These are phyloP conservation scores for Yamadazyma sp. DNA, from an alignment of 1,139 yeast genomes.

Conservation along the genomic window DNA sequence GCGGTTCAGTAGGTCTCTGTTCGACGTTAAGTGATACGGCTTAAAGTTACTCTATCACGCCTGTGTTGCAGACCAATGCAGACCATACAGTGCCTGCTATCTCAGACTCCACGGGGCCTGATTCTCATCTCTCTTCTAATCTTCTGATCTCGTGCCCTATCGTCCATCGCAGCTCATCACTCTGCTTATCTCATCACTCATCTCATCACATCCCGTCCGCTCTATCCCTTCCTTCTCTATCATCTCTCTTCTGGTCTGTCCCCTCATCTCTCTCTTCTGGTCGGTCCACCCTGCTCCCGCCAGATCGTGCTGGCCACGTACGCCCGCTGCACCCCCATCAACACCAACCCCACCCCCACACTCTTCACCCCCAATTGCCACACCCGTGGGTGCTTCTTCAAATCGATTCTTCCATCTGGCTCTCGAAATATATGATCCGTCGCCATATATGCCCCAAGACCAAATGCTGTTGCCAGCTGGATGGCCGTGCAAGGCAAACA, in stretches of 20 bases:
- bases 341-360: conserved; percentile 34
- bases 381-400: conserved; percentile 39
- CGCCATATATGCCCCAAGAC: conserved; percentile 37
- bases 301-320: conserved; percentile 13
- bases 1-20: no score
- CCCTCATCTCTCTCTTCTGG: background rate
- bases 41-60: no score
- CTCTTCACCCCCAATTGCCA: conserved; percentile 40
- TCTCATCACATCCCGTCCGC: no score
- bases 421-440: conserved; percentile 33
- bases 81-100: no score
- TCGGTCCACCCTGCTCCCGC: background rate
- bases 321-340: conserved; percentile 38
- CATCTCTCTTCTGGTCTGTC: background rate
- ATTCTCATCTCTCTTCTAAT: no score
- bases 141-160: no score
- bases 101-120: no score
- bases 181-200: no score
- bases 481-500: conserved; percentile 44
- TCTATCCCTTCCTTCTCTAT: no score
- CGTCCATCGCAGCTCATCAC: no score
- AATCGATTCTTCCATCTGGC: conserved; percentile 31
- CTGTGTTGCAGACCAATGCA: no score
- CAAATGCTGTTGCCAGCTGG: conserved; percentile 35
- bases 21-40: no score